Evolutionary conservation across 768 basidiomycete genomes (phyloP), one percentile per base, ranked within the genome.

Genomic region (Amanita thiersii): DNA sequence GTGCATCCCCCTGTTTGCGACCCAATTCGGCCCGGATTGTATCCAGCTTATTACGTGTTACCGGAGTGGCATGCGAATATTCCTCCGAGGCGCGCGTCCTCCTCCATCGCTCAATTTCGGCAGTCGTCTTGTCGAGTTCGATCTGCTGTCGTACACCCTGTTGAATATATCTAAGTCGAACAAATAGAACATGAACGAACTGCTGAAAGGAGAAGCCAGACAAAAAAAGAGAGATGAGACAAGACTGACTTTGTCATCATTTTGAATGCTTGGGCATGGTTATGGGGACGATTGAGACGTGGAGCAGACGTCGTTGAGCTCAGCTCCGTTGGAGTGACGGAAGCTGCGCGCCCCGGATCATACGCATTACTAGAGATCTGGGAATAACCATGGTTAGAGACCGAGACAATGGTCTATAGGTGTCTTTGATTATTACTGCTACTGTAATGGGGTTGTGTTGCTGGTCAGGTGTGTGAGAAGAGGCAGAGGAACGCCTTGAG

Each of bases 101-200:
- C 43, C 58, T 61, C 62, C 58, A 64, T 38, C 52, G 50, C 8
- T 54, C 54, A 18, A 54, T 47, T 6, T 59, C 53, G 2, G 40
- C 38, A 33, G 47, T 41, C 23, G 56, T 54, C 20, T 46, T 41
- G 15, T 47, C 43, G 4, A 51, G 40, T 10, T 60, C 50, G 4
- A 57, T 42, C 28, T 59, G 54, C 20, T 54, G 47, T 24, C 55
- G 45, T 10, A 62, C 52, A 6, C 56, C 57, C 44, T 57, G 52
- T 43, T 56, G 49, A 21, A 53, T 55, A 21, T 52, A 40, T 33
- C 64, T 65, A 32, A 33, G 14, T 25, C n/a, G 21, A n/a, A 23
- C 25, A 7, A n/a, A 7, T 28, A 7, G n/a, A 28, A 28, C n/a
- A 7, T 28, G 7, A 7, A 7, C 26, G 26, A 28, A 28, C 37